Evolutionary conservation across 208 protist genomes (phyloP).

Genomic region (Leptomonas seymouri): DNA sequence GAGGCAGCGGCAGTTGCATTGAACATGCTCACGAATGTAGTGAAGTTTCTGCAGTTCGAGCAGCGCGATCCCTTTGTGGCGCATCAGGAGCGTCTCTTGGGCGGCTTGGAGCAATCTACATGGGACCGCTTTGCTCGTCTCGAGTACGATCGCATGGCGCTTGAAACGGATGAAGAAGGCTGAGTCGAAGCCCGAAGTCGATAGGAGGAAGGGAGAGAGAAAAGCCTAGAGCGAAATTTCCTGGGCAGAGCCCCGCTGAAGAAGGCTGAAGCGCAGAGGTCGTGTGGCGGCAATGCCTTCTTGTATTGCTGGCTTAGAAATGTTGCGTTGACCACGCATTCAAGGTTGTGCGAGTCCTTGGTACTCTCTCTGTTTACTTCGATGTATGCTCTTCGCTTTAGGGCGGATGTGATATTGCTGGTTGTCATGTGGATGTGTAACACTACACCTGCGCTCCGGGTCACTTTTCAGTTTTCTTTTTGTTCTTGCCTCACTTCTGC

Average conservation of each 20-base stretch:
- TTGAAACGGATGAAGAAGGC: conserved; percentile 64
- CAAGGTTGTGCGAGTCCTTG: no score
- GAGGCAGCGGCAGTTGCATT: conserved; percentile 85
- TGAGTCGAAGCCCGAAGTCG: not conserved
- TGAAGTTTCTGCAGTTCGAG: conserved; percentile 95
- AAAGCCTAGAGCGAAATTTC: no score
- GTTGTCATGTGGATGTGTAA: no score
- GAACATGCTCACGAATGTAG: conserved; percentile 95
- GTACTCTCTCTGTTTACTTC: no score
- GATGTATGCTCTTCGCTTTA: no score
- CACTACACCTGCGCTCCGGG: no score
- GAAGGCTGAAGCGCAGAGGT: no score
- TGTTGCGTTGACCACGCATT: no score
- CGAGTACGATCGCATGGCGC: conserved; percentile 94
- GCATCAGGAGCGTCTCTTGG: conserved; percentile 71
- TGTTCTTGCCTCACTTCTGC: conserved; percentile 3
- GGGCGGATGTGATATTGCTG: no score
- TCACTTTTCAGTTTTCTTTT: not conserved
- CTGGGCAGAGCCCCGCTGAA: no score
- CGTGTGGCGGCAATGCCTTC: not conserved
- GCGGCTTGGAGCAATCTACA: conserved; percentile 72
- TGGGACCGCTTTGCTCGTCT: conserved; percentile 94
- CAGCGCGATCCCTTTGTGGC: conserved; percentile 88
- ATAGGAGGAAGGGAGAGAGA: not conserved
- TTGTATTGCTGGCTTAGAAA: no score